phyloP scores from a whole-genome alignment of 2,329 filamentous ascomycete species.

The Colletotrichum sp. region DNA sequence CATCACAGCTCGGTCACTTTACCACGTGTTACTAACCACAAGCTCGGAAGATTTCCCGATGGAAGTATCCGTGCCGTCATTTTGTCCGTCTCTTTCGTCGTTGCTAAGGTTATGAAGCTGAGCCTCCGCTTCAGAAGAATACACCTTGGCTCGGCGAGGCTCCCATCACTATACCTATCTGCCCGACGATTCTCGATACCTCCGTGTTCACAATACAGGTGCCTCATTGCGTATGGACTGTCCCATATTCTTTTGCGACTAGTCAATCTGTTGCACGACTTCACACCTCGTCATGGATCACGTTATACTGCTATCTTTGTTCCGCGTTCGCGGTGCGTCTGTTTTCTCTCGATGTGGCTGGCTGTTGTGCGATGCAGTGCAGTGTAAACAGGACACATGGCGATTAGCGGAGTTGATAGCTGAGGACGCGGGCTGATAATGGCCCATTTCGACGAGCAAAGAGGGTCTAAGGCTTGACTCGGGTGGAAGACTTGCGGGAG shows the following conservation, averaged over 20 bases:
- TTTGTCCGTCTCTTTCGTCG: neutral
- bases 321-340: accelerated
- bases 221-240: too few species aligned
- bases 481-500: too few species aligned
- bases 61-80: neutral
- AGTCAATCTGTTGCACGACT: too few species aligned
- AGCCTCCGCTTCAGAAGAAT: neutral
- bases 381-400: too few species aligned
- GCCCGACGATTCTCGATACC: neutral
- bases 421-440: too few species aligned
- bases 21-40: neutral
- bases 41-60: neutral
- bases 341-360: accelerated
- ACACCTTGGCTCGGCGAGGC: neutral
- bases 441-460: too few species aligned
- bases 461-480: too few species aligned
- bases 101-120: neutral
- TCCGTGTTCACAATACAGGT: accelerated
- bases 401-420: accelerated
- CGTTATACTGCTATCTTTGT: too few species aligned
- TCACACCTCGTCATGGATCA: too few species aligned
- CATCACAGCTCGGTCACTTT: neutral
- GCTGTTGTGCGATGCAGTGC: too few species aligned
- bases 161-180: neutral
- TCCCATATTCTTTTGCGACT: too few species aligned